These are phyloP conservation scores for Mallotus repandus DNA, from an alignment of 441 rosid species.

Conservation along the genomic window DNA sequence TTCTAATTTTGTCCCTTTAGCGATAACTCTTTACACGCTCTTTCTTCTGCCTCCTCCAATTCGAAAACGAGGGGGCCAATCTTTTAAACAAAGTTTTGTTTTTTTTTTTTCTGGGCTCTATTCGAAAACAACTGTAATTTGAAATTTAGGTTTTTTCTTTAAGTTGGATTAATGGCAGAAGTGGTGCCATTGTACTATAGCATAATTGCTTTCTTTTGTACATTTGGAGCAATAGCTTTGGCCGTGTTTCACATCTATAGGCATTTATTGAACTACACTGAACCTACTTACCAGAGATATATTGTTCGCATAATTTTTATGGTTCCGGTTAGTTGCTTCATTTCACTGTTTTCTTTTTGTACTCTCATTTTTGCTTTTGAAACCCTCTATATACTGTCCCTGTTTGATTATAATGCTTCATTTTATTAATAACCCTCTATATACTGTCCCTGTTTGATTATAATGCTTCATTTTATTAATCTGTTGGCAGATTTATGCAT, in stretches of 20 bases:
- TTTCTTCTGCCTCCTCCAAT: background rate
- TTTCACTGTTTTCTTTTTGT: background rate
- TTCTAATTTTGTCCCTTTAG: conserved; percentile 8
- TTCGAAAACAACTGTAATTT: too few relatives aligned
- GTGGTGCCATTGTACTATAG: conserved; percentile 51
- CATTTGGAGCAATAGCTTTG: conserved; percentile 66
- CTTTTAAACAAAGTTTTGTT: background rate
- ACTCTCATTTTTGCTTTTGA: background rate
- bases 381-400: too few relatives aligned
- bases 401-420: too few relatives aligned
- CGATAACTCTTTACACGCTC: background rate
- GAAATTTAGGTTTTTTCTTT: too few relatives aligned
- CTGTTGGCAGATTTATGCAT: conserved; percentile 68
- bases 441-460: too few relatives aligned
- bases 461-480: background rate
- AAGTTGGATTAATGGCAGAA: conserved; percentile 47
- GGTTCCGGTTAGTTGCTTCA: conserved; percentile 77
- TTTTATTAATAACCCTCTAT: too few relatives aligned
- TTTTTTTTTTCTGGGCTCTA: background rate
- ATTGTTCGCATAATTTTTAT: conserved; percentile 88
- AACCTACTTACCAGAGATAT: conserved; percentile 90
- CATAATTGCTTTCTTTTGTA: conserved; percentile 67
- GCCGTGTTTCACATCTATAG: conserved; percentile 78
- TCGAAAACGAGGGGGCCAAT: conserved; percentile 7
- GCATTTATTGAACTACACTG: conserved; percentile 92